phyloP scores from a whole-genome alignment of 1,284 basidiomycete species.

The Boletus albobrunnescens region DNA sequence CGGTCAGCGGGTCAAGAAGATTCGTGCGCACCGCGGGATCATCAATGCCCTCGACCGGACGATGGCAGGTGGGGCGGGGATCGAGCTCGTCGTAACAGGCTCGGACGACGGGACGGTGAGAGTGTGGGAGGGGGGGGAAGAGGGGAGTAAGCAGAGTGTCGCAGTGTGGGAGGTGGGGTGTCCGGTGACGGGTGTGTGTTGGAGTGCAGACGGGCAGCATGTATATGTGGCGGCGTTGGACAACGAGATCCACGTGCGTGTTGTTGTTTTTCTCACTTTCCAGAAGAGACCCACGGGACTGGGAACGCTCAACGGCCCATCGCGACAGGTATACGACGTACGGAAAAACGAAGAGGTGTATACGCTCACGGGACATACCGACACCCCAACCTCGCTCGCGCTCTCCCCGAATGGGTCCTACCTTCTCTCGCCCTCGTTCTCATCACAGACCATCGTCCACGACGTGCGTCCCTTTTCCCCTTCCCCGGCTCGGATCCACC shows the following conservation, averaged over 20 bases:
- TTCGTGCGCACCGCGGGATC: slow-evolving; percentile 83
- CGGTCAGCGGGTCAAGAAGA: slow-evolving; percentile 69
- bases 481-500: slow-evolving; percentile 73
- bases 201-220: slow-evolving; percentile 83
- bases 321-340: slow-evolving; percentile 74
- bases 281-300: too few species aligned
- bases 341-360: slow-evolving; percentile 78
- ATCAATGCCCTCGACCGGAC: slow-evolving; percentile 86
- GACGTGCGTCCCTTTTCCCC: slow-evolving; percentile 90
- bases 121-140: slow-evolving; percentile 87
- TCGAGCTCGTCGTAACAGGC: slow-evolving; percentile 79
- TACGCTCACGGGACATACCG: slow-evolving; percentile 74
- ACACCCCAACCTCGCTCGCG: slow-evolving; percentile 85
- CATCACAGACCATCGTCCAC: slow-evolving; percentile 82
- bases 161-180: slow-evolving; percentile 80
- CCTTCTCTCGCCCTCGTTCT: slow-evolving; percentile 84
- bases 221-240: slow-evolving; percentile 88
- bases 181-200: slow-evolving; percentile 88
- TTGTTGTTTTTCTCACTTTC: neutral
- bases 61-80: slow-evolving; percentile 74
- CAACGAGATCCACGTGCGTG: slow-evolving; percentile 86
- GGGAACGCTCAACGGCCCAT: slow-evolving; percentile 2
- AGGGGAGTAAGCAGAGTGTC: slow-evolving; percentile 73
- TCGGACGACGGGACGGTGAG: slow-evolving; percentile 87
- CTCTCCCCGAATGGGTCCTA: slow-evolving; percentile 84